These are phyloP conservation scores for Diaporthe sp. DNA, from an alignment of 2,329 filamentous ascomycete genomes.

Conservation along the genomic window DNA sequence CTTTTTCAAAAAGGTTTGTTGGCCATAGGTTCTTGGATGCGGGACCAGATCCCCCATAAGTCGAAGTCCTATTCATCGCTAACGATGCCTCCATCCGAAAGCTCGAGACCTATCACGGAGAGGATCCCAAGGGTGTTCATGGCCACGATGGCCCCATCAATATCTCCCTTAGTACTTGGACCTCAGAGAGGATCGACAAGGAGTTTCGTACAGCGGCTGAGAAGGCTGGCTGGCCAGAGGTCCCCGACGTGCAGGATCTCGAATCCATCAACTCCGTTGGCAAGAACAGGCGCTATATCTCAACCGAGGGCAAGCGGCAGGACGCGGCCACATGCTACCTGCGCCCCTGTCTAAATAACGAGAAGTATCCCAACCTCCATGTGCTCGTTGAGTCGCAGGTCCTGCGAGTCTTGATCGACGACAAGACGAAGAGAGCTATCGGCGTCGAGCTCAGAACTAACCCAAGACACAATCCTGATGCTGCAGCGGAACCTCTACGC, in stretches of 20 bases:
- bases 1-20: conserved; percentile 62
- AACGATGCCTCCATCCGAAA: conserved; percentile 38
- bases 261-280: conserved; percentile 52
- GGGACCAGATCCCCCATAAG: not conserved
- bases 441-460: conserved; percentile 66
- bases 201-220: conserved; percentile 61
- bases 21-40: no score
- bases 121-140: conserved; percentile 57
- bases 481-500: conserved; percentile 44
- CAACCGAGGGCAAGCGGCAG: conserved; percentile 63
- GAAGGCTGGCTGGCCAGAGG: conserved; percentile 60
- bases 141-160: conserved; percentile 64
- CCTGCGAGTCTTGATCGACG: conserved; percentile 62
- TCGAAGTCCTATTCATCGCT: not conserved
- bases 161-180: conserved; percentile 62
- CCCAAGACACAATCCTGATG: conserved; percentile 51
- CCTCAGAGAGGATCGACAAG: conserved; percentile 54
- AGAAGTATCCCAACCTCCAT: conserved; percentile 66
- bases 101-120: conserved; percentile 64
- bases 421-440: conserved; percentile 58
- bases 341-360: conserved; percentile 63
- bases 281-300: conserved; percentile 42
- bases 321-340: conserved; percentile 65
- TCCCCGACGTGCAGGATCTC: conserved; percentile 63
- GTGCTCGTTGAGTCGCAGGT: conserved; percentile 68